A percentile compares a stretch with the other conserved stretches of the same genome.
Evolutionary conservation across 129 eudicot genomes (phyloP).

Genomic region (Arctium lappa): DNA sequence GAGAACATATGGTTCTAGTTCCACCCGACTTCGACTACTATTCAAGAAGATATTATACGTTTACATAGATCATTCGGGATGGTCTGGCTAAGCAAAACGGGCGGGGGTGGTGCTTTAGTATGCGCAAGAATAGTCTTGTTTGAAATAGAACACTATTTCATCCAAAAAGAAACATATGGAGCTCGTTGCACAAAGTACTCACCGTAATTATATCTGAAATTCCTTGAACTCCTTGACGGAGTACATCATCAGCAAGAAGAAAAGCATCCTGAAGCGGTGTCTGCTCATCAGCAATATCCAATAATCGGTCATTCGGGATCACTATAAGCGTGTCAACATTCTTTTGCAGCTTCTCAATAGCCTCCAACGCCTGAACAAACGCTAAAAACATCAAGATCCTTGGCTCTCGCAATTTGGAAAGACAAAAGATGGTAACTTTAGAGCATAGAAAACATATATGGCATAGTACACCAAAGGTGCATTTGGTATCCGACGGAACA

Average conservation of each 20-base stretch:
- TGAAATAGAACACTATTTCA: no score
- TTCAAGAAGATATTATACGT: no score
- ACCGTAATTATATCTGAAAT: slow-evolving; percentile 95
- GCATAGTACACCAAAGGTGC: not conserved
- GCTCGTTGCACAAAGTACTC: slow-evolving; percentile 12
- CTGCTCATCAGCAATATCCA: slow-evolving; percentile 89
- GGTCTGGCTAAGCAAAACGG: no score
- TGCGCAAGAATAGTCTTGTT: no score
- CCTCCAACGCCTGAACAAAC: slow-evolving; percentile 79
- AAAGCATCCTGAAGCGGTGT: slow-evolving; percentile 92
- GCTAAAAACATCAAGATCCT: not conserved
- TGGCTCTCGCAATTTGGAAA: not conserved
- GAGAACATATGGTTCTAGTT: no score
- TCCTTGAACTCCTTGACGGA: slow-evolving; percentile 97
- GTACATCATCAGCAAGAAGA: slow-evolving; percentile 95
- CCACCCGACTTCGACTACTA: no score
- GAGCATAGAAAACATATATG: not conserved
- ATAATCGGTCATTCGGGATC: slow-evolving; percentile 91
- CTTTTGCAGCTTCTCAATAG: slow-evolving; percentile 93
- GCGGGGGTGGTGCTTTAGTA: no score
- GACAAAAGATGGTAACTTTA: not conserved
- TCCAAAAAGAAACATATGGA: not conserved
- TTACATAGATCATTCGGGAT: no score
- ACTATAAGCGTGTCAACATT: slow-evolving; percentile 96
- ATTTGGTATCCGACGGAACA: no score